Evolutionary conservation across 78 protist species (phyloP), one percentile per base, ranked within the genome.

Genomic region (Polysphondylium violaceum): DNA sequence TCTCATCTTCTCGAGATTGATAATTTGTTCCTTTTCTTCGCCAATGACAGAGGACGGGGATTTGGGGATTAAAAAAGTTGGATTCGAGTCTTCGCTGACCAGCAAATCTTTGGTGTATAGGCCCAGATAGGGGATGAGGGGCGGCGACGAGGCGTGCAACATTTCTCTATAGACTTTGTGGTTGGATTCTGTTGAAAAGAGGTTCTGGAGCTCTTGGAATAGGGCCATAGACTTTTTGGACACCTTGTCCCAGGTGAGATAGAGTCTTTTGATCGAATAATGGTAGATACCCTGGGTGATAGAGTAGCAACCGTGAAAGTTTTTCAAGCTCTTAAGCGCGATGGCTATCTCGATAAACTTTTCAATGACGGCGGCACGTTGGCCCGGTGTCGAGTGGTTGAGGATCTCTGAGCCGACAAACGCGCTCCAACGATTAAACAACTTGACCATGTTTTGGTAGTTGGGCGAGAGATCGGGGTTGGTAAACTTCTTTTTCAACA

Each of bases 391-490:
- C 14, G 90, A 19, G 25, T 19, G 16, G 29, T 53, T 59, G 11
- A 83, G 36, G 14, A 83, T 55, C 25, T 83, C 90, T 29, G 90
- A 83, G 2, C 90, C 90, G 27, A 83, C 90, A 69, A 68, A 83
- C n/a, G 78, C 17, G 43, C 90, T 83, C 90, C 90, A 83, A 56
- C 90, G 29, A 69, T 83, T 83, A 40, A 83, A 83, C 11, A 59
- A 11, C 40, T 51, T 44, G 8, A 83, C 90, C 76, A 83, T 83
- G 4, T 40, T 27, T 43, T 83, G 90, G 64, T 50, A 83, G 36
- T 36, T 53, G n/a, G 77, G 90, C 31, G 79, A 69, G 17, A 35
- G 31, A 27, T 58, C 78, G 5, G 90, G 73, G 29, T 73, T 68
- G 1, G 64, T 56, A 47, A 83, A 83, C 27, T 74, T 51, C 47